phyloP scores from a whole-genome alignment of 176 grass and related monocot species.

The Puya raimondii region DNA sequence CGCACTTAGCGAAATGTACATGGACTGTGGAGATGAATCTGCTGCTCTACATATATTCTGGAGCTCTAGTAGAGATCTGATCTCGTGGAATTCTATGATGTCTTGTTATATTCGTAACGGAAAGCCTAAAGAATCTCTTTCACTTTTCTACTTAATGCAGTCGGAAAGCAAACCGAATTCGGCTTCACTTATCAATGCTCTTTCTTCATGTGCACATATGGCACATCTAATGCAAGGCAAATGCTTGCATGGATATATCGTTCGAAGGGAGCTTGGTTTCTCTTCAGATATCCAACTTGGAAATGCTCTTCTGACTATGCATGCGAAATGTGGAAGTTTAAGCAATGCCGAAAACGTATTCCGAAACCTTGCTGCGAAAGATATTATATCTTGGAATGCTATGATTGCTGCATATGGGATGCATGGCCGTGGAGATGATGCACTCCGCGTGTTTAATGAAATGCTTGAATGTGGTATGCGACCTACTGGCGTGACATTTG shows the following conservation, averaged over 20 bases:
- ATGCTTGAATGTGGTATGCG: background rate
- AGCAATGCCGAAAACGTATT: constrained; percentile 12
- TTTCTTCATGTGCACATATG: constrained; percentile 22
- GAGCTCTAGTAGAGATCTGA: constrained; percentile 16
- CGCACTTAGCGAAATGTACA: constrained; percentile 15
- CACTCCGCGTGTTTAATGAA: constrained; percentile 8
- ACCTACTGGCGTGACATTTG: constrained; percentile 14
- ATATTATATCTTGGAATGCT: constrained; percentile 22
- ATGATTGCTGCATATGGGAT: constrained; percentile 27
- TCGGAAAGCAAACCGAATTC: constrained; percentile 10
- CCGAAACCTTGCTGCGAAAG: constrained; percentile 1
- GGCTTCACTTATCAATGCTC: constrained; percentile 15
- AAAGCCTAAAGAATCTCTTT: constrained; percentile 13
- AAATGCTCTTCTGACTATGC: constrained; percentile 24
- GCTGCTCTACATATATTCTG: constrained; percentile 15
- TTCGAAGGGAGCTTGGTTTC: constrained; percentile 16
- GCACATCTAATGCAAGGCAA: constrained; percentile 5
- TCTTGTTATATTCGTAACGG: constrained; percentile 2
- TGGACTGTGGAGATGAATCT: constrained; percentile 17
- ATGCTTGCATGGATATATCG: constrained; percentile 17
- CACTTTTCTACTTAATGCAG: constrained; percentile 12
- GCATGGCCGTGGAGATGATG: constrained; percentile 18
- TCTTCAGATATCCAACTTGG: constrained; percentile 2
- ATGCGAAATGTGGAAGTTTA: constrained; percentile 23
- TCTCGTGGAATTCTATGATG: constrained; percentile 28